Conservation (phyloP, 2,329 filamentous ascomycete genomes). For the Cyphellophora europaea region DNA sequence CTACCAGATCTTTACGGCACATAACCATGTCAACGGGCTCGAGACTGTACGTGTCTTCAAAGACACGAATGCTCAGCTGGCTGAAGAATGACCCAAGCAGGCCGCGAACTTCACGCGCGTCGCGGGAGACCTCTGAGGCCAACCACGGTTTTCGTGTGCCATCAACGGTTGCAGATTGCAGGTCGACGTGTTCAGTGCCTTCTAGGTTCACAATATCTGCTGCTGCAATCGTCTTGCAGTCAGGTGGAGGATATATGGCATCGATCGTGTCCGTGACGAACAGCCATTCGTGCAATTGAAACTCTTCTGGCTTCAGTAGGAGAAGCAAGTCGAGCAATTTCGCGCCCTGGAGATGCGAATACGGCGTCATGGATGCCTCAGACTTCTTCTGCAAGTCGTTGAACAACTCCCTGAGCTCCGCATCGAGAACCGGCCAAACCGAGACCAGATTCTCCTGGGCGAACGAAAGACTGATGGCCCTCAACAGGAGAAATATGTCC, state of each 20-base stretch:
- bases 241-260: constrained; percentile 72
- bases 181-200: constrained; percentile 10
- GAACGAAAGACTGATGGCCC: constrained; percentile 70
- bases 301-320: constrained; percentile 81
- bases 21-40: constrained; percentile 55
- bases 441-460: constrained; percentile 70
- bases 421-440: constrained; percentile 83
- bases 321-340: constrained; percentile 88
- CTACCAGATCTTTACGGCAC: constrained; percentile 56
- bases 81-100: constrained; percentile 82
- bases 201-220: constrained; percentile 45
- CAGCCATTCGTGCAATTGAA: constrained; percentile 96
- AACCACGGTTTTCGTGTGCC: constrained; percentile 32
- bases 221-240: constrained; percentile 62
- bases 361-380: constrained; percentile 67
- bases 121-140: constrained; percentile 38
- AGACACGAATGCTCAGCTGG: constrained; percentile 83
- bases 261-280: constrained; percentile 97
- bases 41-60: constrained; percentile 89
- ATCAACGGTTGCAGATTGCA: constrained; percentile 10
- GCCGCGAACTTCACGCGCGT: constrained; percentile 59
- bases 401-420: constrained; percentile 66
- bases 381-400: constrained; percentile 61
- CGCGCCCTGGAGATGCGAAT: constrained; percentile 77
- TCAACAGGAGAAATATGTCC: constrained; percentile 81